Base-by-base conservation (phyloP, 768 basidiomycete species). In the Mycena floridula region DNA sequence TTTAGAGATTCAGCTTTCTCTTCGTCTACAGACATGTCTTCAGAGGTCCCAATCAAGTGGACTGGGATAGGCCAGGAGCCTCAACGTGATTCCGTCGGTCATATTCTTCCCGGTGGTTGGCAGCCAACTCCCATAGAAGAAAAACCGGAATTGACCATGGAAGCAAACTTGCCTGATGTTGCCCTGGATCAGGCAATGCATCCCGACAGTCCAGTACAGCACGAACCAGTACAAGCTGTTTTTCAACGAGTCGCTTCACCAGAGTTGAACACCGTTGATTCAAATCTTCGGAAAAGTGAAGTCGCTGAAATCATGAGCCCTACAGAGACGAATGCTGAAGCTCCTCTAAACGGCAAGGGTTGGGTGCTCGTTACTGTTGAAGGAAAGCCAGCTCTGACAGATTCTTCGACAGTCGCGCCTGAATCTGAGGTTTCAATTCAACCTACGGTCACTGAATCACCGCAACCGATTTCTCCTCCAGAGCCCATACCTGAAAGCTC, bases 1-100 rank as follows among this genome's bases (percentile, higher is more conserved):
- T 86, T 85, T 60, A 72, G 85, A 38, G 82, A 85, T 54, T 85
- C 85, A 23, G 73, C 70, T 5, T 72, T 82, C 52, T 82, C 82
- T 15, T 61, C 61, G 30, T 68, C 59, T 40, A 74, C 65, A 40
- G 74, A 66, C 27, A 60, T 61, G 42, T 72, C 66, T 42, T 62
- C 61, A 13, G 74, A 84, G 25, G 65, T 77, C 32, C 77, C 81
- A 3, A 76, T 82, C 42, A 74, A 76, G 43, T 85, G 81, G 82
- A 76, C 75, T 5, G 82, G 81, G 4, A 39, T 20, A 0, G 47
- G 36, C 18, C 44, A 44, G 21, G 51, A 58, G 27, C 43, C 44
- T 20, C 53, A 54, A 15, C 54, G 54, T 30, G 51, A 50, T 27
- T 62, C 56, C 21, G 59, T 63, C 3, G 54, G 58, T 11, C 76